Percentiles rank a stretch among this genome's conserved stretches.
Evolutionary conservation across 2,329 filamentous ascomycete species (phyloP).

Genomic region (Scedosporium dehoogii): DNA sequence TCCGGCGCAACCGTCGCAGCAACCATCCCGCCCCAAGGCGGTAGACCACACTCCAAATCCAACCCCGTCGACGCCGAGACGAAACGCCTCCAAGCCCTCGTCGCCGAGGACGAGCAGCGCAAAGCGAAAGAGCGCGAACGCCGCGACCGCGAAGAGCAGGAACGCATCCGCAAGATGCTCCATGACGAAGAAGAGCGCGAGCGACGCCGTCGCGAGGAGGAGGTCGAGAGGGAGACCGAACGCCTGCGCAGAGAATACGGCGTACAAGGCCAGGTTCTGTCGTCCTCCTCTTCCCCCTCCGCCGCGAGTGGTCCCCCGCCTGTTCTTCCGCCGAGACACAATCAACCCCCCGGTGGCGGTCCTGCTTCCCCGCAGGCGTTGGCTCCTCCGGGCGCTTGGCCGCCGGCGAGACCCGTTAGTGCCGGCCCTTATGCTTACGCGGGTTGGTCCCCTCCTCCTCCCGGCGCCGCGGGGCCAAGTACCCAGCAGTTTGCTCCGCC

Average conservation of each 20-base stretch:
- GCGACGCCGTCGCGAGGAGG: slow-evolving; percentile 41
- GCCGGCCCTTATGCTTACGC: slow-evolving; percentile 25
- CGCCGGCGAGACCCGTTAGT: slow-evolving; percentile 37
- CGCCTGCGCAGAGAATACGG: slow-evolving; percentile 62
- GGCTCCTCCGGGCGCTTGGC: background rate
- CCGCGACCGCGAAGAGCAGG: slow-evolving; percentile 43
- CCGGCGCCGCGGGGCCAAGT: slow-evolving; percentile 17
- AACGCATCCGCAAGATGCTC: slow-evolving; percentile 53
- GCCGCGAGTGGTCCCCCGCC: slow-evolving; percentile 14
- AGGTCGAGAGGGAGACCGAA: slow-evolving; percentile 73
- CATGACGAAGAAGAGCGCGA: slow-evolving; percentile 53
- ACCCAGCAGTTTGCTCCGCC: slow-evolving; percentile 15
- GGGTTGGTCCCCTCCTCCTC: background rate
- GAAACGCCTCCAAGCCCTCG: slow-evolving; percentile 52
- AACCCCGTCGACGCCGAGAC: slow-evolving; percentile 62
- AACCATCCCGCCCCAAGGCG: slow-evolving; percentile 10
- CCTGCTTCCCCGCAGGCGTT: background rate
- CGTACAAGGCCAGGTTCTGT: slow-evolving; percentile 31
- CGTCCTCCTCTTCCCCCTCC: slow-evolving; percentile 13
- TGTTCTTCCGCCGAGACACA: too few species aligned
- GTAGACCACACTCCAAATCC: slow-evolving; percentile 6
- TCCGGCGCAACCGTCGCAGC: slow-evolving; percentile 20
- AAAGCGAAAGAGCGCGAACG: slow-evolving; percentile 45
- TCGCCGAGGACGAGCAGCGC: slow-evolving; percentile 35
- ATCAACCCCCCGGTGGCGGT: slow-evolving; percentile 22